Evolutionary conservation across 257 asterid genomes (phyloP).

Genomic region (Plectranthus barbatus): DNA sequence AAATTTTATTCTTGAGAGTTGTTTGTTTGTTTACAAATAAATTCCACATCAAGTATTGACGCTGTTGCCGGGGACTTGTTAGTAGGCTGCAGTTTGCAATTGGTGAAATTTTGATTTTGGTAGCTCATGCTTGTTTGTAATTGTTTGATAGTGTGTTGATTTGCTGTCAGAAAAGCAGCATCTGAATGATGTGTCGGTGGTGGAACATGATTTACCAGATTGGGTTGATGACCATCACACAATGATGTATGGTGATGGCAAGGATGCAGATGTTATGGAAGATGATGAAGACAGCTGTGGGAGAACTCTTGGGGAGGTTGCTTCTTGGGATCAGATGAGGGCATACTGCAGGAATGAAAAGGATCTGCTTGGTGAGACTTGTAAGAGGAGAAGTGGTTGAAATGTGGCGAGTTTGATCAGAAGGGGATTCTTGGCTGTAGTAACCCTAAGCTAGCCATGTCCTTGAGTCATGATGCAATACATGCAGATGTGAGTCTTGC

Average conservation of each 20-base stretch:
- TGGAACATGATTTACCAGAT: constrained; percentile 88
- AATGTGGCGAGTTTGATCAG: constrained; percentile 66
- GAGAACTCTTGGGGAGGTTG: constrained; percentile 95
- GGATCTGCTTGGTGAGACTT: constrained; percentile 63
- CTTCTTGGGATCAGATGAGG: constrained; percentile 90
- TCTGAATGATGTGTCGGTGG: constrained; percentile 76
- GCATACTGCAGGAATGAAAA: constrained; percentile 51
- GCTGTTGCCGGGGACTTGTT: too few species aligned
- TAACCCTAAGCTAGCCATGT: constrained; percentile 34
- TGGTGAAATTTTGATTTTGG: too few species aligned
- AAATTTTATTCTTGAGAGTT: too few species aligned
- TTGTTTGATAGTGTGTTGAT: constrained; percentile 46
- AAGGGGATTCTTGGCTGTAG: constrained; percentile 59
- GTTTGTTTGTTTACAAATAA: too few species aligned
- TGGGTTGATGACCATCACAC: constrained; percentile 87
- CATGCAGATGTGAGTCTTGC: constrained; percentile 76
- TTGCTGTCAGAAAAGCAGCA: constrained; percentile 65
- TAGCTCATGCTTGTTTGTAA: too few species aligned
- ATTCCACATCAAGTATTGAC: too few species aligned
- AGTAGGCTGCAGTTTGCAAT: too few species aligned
- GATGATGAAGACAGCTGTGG: constrained; percentile 97
- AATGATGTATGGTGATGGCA: constrained; percentile 60
- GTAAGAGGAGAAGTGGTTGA: constrained; percentile 84
- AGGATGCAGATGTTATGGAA: constrained; percentile 77
- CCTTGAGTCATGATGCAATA: constrained; percentile 44